These are phyloP conservation scores for Ophiostoma quercus DNA, from an alignment of 2,329 filamentous ascomycete species.

Conservation along the genomic window DNA sequence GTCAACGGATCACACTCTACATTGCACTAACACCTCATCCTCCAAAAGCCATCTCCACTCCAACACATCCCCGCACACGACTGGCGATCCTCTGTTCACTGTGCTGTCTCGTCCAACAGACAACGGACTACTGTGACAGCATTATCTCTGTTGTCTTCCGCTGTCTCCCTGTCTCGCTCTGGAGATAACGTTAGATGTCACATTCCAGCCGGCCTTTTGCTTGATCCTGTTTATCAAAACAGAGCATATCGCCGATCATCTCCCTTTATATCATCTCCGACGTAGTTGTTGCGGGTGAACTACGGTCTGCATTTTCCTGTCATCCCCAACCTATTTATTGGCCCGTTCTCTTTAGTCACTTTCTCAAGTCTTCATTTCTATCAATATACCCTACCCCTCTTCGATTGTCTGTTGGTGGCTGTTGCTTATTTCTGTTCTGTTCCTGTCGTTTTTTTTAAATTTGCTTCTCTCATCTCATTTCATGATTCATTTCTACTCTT, in stretches of 20 bases:
- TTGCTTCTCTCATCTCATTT: not conserved
- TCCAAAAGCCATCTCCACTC: constrained; percentile 1
- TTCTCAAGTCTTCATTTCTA: not conserved
- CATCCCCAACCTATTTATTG: not conserved
- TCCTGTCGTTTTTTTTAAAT: not conserved
- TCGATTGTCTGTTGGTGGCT: constrained; percentile 13
- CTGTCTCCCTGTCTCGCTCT: not conserved
- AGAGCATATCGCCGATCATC: not conserved
- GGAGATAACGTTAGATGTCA: not conserved
- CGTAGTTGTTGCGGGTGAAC: not conserved
- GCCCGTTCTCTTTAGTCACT: not conserved
- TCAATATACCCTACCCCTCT: not conserved
- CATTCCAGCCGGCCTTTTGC: not conserved
- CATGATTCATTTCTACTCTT: not conserved
- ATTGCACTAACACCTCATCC: not conserved
- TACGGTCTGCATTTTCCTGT: not conserved
- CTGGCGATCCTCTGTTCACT: constrained; percentile 5
- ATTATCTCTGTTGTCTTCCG: not conserved
- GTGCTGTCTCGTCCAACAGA: not conserved
- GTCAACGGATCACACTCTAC: not conserved
- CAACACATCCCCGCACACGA: not conserved
- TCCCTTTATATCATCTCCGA: not conserved
- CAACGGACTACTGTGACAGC: not conserved
- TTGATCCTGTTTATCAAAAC: not conserved
- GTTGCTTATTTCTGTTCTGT: not conserved